These are phyloP conservation scores for Thuidium tamariscinum DNA, from an alignment of 225 moss, liverwort and hornwort species.

Conservation along the genomic window DNA sequence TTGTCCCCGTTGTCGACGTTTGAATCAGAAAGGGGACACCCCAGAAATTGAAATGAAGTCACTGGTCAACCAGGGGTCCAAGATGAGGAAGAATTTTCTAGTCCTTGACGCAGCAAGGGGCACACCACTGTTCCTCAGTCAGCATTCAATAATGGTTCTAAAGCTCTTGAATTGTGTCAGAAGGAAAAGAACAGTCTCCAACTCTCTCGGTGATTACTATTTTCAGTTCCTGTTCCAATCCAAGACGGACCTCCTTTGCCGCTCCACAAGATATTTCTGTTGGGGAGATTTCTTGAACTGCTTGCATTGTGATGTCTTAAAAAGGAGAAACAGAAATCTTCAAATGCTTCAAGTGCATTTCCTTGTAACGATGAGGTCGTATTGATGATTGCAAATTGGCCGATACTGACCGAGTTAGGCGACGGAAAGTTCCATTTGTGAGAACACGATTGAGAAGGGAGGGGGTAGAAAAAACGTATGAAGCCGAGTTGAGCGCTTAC, in stretches of 20 bases:
- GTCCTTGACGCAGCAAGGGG: background rate
- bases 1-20: background rate
- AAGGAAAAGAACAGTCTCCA: background rate
- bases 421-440: background rate
- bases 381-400: no score
- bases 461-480: background rate
- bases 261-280: background rate
- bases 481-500: background rate
- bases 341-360: background rate
- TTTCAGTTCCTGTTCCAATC: background rate
- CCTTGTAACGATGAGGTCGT: background rate
- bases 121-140: background rate
- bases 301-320: background rate
- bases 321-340: background rate
- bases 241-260: background rate
- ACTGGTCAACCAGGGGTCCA: background rate
- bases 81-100: background rate
- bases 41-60: background rate
- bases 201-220: background rate
- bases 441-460: background rate
- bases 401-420: background rate
- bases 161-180: background rate
- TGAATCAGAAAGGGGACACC: background rate
- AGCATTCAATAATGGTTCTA: background rate
- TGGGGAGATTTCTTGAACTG: background rate